Evolutionary conservation across 768 basidiomycete genomes (phyloP), one percentile per base, ranked within the genome.

Genomic region (Steccherinum ochraceum): DNA sequence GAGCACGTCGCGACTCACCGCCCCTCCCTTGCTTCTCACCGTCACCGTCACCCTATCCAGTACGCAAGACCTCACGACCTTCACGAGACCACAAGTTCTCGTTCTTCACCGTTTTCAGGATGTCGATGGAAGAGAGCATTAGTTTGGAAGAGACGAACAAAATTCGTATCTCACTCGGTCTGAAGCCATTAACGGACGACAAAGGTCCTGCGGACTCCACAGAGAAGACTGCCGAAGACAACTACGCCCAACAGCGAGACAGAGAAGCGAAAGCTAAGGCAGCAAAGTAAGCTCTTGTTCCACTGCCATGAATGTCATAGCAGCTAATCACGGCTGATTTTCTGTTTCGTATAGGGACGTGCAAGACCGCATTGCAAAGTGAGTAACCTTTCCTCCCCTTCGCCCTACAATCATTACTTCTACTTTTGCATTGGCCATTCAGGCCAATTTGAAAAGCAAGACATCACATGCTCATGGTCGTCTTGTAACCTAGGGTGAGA

Each of bases 131-230:
- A 73, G 82, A 89, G 68, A 85, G 88, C 58, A 87, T 95, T 64
- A 89, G 87, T 62, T 79, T 95, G 63, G 92, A 93, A 63, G 92
- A 94, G 75, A 94, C 93, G 30, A 94, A 94, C 77, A 93, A 89
- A 70, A 89, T 96, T 67, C 91, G 96, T 71, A 81, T 95, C 52
- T 87, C 86, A 3, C 78, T 96, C 35, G 96, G 96, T 56, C 83
- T 99, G 52, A 91, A 93, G 65, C 94, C 96, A 40, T 79, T 98
- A 51, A 87, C 85, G 16, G 93, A 93, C 58, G 89, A 92, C 59
- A 73, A 77, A 40, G 78, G 72, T 13, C 79, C 86, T 5, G 78
- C 75, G n/a, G 74, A 83, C 63, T 80, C 83, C 62, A 83, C 79
- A 57, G 93, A 96, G 51, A 81, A 86, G 61, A 69, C 84, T 58